Evolutionary conservation across 768 basidiomycete genomes (phyloP).

Genomic region (Stropharia rugosoannulata): DNA sequence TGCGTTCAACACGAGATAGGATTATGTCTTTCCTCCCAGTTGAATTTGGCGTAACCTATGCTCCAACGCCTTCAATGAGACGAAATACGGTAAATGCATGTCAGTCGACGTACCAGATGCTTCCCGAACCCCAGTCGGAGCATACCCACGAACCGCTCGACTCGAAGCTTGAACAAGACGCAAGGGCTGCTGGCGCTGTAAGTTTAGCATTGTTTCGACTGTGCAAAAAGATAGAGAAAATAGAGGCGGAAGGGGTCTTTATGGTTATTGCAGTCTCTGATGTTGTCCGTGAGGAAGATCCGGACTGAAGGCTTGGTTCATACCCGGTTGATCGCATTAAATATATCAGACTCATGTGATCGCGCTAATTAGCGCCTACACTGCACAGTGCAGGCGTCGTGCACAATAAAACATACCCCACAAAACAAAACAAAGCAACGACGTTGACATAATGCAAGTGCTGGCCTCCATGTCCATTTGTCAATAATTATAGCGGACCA

Average conservation of each 20-base stretch:
- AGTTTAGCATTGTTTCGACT: constrained; percentile 9
- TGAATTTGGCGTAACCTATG: constrained; percentile 38
- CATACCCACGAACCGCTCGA: constrained; percentile 2
- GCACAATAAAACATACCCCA: too few relatives aligned
- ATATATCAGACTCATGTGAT: too few relatives aligned
- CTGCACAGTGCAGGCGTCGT: too few relatives aligned
- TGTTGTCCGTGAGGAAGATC: constrained; percentile 8
- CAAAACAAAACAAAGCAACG: too few relatives aligned
- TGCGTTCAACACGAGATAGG: not conserved
- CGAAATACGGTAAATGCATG: not conserved
- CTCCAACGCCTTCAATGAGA: not conserved
- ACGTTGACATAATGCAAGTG: too few relatives aligned
- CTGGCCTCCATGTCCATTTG: too few relatives aligned
- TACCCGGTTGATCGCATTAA: too few relatives aligned
- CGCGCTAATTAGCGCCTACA: too few relatives aligned
- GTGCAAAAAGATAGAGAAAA: not conserved
- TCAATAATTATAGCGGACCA: too few relatives aligned
- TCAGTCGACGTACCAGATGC: constrained; percentile 23
- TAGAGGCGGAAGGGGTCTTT: not conserved
- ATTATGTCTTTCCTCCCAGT: constrained; percentile 39
- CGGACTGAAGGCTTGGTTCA: not conserved
- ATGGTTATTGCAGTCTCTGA: not conserved
- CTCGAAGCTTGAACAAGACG: constrained; percentile 6
- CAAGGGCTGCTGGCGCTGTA: constrained; percentile 12
- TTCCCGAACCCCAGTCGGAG: constrained; percentile 20